Conservation (phyloP, 2,329 filamentous ascomycete species). For the Xylaria sp. region DNA sequence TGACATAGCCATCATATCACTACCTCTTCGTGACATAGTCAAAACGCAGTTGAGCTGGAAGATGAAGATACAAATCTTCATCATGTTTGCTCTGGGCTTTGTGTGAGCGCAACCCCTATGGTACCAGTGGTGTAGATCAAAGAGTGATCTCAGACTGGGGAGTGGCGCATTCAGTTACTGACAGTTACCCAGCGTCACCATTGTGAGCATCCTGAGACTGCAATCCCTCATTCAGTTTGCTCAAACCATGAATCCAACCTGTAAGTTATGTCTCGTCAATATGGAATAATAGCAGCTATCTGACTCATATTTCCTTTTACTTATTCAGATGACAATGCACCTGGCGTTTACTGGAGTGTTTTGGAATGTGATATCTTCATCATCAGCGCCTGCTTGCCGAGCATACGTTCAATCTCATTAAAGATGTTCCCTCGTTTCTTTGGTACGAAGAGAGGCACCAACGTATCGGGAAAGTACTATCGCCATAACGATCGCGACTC, state of each 20-base stretch:
- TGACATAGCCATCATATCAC: constrained; percentile 17
- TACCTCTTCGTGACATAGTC: constrained; percentile 9
- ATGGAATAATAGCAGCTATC: background rate
- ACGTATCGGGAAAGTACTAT: constrained; percentile 9
- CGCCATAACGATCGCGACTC: constrained; percentile 13
- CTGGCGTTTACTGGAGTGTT: constrained; percentile 19
- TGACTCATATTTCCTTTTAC: background rate
- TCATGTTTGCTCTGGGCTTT: constrained; percentile 13
- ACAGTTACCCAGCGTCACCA: constrained; percentile 1
- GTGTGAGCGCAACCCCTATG: background rate
- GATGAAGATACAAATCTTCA: constrained; percentile 8
- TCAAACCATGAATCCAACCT: constrained; percentile 12
- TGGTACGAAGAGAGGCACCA: constrained; percentile 1
- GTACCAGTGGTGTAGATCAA: background rate
- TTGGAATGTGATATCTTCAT: constrained; percentile 21
- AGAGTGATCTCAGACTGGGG: background rate
- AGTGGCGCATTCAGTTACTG: background rate
- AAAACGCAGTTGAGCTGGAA: constrained; percentile 15
- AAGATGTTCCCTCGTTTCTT: constrained; percentile 9
- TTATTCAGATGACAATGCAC: constrained; percentile 10
- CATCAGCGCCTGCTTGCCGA: constrained; percentile 14
- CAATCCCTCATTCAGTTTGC: constrained; percentile 15
- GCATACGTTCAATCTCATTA: constrained; percentile 5
- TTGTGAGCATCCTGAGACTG: constrained; percentile 12
- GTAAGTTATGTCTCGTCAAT: background rate